Evolutionary conservation across 2,329 filamentous ascomycete genomes (phyloP).

Genomic region (Podosphaera aphanis): DNA sequence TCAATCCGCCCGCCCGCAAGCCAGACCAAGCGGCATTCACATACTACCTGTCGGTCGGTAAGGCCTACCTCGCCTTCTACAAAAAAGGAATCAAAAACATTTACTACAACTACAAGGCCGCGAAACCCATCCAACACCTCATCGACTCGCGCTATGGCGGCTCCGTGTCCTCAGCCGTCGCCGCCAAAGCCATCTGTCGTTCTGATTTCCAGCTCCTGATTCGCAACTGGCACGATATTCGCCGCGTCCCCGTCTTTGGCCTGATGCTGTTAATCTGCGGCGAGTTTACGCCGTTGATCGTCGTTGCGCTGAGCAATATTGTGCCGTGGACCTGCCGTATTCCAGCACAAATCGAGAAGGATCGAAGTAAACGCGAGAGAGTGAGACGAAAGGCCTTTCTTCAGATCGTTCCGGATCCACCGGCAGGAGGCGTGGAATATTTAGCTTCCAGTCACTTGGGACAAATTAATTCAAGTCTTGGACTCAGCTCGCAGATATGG

Average conservation of each 20-base stretch:
- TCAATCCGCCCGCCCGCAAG: conserved; percentile 35
- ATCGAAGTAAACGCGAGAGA: conserved; percentile 29
- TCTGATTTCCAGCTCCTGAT: conserved; percentile 46
- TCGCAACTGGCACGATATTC: conserved; percentile 46
- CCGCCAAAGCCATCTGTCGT: conserved; percentile 26
- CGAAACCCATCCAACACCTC: conserved; percentile 22
- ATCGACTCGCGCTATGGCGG: conserved; percentile 20
- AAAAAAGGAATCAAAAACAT: conserved; percentile 61
- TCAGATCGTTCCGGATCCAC: conserved; percentile 13
- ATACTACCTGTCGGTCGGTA: conserved; percentile 24
- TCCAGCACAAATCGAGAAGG: conserved; percentile 43
- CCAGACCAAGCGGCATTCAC: conserved; percentile 20
- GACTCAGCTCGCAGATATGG: conserved; percentile 20
- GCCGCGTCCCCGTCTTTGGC: conserved; percentile 57
- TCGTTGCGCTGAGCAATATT: conserved; percentile 43
- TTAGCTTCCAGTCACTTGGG: conserved; percentile 18
- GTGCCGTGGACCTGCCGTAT: conserved; percentile 69
- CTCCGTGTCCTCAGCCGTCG: conserved; percentile 15
- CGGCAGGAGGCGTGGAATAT: conserved; percentile 8
- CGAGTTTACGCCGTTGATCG: conserved; percentile 65
- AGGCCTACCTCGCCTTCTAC: conserved; percentile 67
- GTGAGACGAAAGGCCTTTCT: conserved; percentile 27
- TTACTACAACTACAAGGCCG: conserved; percentile 34
- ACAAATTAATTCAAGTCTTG: conserved; percentile 20
- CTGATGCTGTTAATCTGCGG: conserved; percentile 56